Evolutionary conservation across 1,284 basidiomycete species (phyloP).

Genomic region (Porphyrellus sp.): DNA sequence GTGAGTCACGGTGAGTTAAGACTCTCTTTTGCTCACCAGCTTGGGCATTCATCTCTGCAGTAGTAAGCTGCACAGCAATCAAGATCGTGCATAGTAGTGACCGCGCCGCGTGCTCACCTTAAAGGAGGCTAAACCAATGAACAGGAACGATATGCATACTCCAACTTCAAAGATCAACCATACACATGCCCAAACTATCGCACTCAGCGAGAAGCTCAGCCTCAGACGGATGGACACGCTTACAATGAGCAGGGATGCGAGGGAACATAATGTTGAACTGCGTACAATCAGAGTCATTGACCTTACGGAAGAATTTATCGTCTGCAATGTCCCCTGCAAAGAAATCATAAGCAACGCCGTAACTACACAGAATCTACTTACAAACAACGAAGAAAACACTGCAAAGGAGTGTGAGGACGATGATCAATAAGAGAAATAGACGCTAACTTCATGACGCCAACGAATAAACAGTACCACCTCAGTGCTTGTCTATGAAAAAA

Average conservation of each 20-base stretch:
- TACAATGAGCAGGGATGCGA: conserved; percentile 61
- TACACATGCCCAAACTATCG: conserved; percentile 66
- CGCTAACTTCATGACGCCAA: conserved; percentile 80
- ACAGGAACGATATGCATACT: conserved; percentile 63
- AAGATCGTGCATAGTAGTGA: conserved; percentile 8
- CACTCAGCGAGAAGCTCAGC: conserved; percentile 6
- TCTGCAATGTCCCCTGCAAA: conserved; percentile 76
- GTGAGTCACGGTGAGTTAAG: conserved; percentile 13
- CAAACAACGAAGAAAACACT: conserved; percentile 77
- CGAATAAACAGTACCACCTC: conserved; percentile 79
- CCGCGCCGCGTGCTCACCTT: conserved; percentile 45
- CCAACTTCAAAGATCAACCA: conserved; percentile 74
- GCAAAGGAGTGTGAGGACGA: conserved; percentile 19
- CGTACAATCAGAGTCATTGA: conserved; percentile 79
- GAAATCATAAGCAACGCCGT: conserved; percentile 1
- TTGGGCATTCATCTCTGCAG: conserved; percentile 54
- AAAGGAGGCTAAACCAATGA: conserved; percentile 73
- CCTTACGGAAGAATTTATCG: conserved; percentile 82
- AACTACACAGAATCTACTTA: conserved; percentile 36
- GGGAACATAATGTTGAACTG: conserved; percentile 73
- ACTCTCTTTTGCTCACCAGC: conserved; percentile 43
- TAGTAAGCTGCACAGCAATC: conserved; percentile 40
- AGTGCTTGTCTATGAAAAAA: conserved; percentile 48
- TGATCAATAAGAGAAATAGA: neutral
- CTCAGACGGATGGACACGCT: neutral